Conservation (phyloP, 768 basidiomycete genomes). For the Lyophyllum decastes region DNA sequence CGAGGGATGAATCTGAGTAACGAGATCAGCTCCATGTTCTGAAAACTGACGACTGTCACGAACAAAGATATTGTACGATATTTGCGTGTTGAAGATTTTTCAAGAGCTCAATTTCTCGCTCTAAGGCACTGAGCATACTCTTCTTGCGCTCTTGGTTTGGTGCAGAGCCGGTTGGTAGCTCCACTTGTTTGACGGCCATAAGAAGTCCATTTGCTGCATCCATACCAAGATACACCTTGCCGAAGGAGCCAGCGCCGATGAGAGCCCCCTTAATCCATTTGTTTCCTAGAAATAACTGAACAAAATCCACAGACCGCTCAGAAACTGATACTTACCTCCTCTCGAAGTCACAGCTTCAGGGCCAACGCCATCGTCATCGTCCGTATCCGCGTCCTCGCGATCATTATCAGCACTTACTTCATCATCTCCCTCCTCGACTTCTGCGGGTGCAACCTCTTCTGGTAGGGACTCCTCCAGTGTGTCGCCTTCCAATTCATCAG, state of each 20-base stretch:
- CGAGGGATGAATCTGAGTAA: conserved; percentile 83
- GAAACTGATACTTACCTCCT: conserved; percentile 41
- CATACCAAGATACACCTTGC: conserved; percentile 95
- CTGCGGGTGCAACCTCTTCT: conserved; percentile 48
- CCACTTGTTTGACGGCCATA: conserved; percentile 98
- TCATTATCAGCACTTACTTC: conserved; percentile 47
- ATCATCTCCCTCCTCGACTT: conserved; percentile 50
- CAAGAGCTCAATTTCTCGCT: conserved; percentile 92
- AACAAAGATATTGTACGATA: conserved; percentile 98
- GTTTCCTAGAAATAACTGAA: conserved; percentile 49
- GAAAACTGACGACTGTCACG: conserved; percentile 27
- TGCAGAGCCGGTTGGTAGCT: conserved; percentile 80
- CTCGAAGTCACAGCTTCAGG: conserved; percentile 53
- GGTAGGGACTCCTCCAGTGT: conserved; percentile 42
- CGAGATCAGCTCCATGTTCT: conserved; percentile 4
- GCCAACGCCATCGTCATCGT: conserved; percentile 44
- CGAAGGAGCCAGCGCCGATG: conserved; percentile 93
- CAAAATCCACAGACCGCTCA: background rate
- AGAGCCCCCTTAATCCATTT: conserved; percentile 98
- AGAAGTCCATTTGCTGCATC: conserved; percentile 86
- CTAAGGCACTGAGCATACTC: conserved; percentile 88
- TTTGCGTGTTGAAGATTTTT: conserved; percentile 93
- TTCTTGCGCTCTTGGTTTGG: conserved; percentile 92
- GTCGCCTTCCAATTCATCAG: conserved; percentile 40
- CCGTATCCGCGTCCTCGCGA: conserved; percentile 42